Base-by-base conservation (phyloP, 495 filamentous ascomycete species). In the Podospora sp. region DNA sequence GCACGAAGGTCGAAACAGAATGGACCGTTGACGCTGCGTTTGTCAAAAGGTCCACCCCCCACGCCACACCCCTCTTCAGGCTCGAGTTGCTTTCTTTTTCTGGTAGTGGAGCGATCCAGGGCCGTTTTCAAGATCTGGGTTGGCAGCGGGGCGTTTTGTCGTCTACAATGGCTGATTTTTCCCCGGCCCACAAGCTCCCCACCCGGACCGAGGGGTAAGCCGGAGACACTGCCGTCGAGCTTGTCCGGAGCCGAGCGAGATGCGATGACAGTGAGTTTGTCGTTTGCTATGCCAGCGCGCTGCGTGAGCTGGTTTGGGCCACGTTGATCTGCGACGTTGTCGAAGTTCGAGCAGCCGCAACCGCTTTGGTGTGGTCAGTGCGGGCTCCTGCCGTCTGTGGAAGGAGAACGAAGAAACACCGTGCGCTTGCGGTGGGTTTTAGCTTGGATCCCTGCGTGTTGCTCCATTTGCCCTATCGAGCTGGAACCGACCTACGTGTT, bases 91-190 rank as follows among this genome's bases (percentile, higher is more conserved):
- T 59, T 59, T 27, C 25, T 59, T 59, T 59, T 59, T 59, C 56
- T 59, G 24, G 26, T 5, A 6, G 56, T 20, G 16, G 24, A 26
- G 56, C 56, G 56, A 59, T 59, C 56, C 7, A 16, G 25, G 16
- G 56, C 56, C 22, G 14, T 59, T 59, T 33, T 33, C 56, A 27
- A 59, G 56, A 59, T 59, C 56, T 14, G 4, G 53, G 53, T 57
- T n/a, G 5, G 29, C 29, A 8, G 29, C 8, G 29, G 29, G 29
- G 29, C 29, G 29, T 33, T 33, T 33, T 4, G 3, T 33, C 53
- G 20, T 6, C 20, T 57, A 8, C 26, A 33, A 11, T 6, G 56
- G 25, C 9, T 11, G 52, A n/a, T 26, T 26, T 55, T 22, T 9
- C 2, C 3, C 52, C 2, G 52, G n/a, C 7, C 25, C 20, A n/a